Evolutionary conservation across 1,284 basidiomycete species (phyloP).

Genomic region (Phylloboletellus chloephorus): DNA sequence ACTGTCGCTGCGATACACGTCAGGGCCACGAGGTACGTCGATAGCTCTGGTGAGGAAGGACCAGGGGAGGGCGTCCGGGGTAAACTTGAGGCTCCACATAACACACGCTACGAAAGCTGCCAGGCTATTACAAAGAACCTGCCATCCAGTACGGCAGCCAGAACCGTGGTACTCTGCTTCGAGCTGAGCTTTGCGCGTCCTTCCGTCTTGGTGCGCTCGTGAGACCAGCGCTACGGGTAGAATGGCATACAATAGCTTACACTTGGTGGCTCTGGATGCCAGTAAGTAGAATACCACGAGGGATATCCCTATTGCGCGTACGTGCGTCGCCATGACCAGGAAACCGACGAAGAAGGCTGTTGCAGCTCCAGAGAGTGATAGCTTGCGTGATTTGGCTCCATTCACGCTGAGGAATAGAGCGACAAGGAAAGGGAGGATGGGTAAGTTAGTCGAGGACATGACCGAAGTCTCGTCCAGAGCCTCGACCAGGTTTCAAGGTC

Average conservation of each 20-base stretch:
- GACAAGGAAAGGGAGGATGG: slow-evolving; percentile 31
- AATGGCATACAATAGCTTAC: slow-evolving; percentile 31
- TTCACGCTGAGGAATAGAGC: slow-evolving; percentile 40
- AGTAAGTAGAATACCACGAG: slow-evolving; percentile 81
- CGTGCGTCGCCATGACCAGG: slow-evolving; percentile 53
- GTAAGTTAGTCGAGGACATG: slow-evolving; percentile 18
- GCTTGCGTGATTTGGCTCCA: slow-evolving; percentile 42
- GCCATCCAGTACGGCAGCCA: slow-evolving; percentile 70
- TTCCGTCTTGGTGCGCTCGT: slow-evolving; percentile 46
- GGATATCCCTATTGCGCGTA: slow-evolving; percentile 64
- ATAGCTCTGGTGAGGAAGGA: slow-evolving; percentile 13
- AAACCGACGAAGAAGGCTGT: slow-evolving; percentile 76
- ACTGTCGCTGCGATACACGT: slow-evolving; percentile 16
- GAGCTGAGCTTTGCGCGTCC: slow-evolving; percentile 62
- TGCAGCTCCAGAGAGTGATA: slow-evolving; percentile 67
- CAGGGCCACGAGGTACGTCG: neutral
- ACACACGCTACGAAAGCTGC: slow-evolving; percentile 61
- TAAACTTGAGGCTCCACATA: slow-evolving; percentile 60
- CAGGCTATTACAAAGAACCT: slow-evolving; percentile 80
- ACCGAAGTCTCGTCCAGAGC: neutral
- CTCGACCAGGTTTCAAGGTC: neutral
- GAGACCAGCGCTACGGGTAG: slow-evolving; percentile 1
- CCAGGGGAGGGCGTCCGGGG: slow-evolving; percentile 35
- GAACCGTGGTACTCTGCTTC: slow-evolving; percentile 74
- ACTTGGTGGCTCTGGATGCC: slow-evolving; percentile 81